Conservation (phyloP, 1,139 yeast genomes). For the Yamadazyma kanchanaburiensis region DNA sequence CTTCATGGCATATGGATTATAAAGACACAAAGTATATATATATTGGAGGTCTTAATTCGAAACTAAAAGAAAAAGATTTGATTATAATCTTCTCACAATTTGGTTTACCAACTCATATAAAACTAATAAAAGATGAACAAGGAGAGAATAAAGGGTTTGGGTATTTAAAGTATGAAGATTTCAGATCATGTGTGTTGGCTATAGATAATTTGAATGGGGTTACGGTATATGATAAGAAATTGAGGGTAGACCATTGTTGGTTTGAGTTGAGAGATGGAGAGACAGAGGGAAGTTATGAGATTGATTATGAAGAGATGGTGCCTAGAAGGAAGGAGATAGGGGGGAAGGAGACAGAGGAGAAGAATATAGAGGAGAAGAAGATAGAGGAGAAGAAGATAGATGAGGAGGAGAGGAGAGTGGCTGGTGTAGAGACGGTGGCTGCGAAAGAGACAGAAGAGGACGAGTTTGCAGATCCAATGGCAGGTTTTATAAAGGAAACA, state of each 20-base stretch:
- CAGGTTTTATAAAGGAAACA: constrained; percentile 14
- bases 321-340: constrained; percentile 13
- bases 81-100: constrained; percentile 81
- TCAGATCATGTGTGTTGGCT: constrained; percentile 77
- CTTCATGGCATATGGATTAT: constrained; percentile 91
- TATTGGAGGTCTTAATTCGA: constrained; percentile 70
- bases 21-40: constrained; percentile 56
- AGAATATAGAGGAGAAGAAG: constrained; percentile 2
- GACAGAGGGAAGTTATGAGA: constrained; percentile 39
- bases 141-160: constrained; percentile 74
- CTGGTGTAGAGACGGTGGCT: too few relatives aligned
- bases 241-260: constrained; percentile 76
- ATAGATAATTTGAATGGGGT: constrained; percentile 86
- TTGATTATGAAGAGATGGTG: constrained; percentile 28
- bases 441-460: too few relatives aligned
- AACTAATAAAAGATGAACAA: constrained; percentile 67
- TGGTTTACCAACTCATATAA: constrained; percentile 81
- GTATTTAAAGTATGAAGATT: constrained; percentile 79
- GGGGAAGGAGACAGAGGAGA: constrained; percentile 4
- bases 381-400: not conserved
- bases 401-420: too few relatives aligned
- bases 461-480: constrained; percentile 14
- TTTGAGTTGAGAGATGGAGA: constrained; percentile 56
- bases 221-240: constrained; percentile 50
- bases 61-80: constrained; percentile 71